These are phyloP conservation scores for Eurotiales sp. DNA, from an alignment of 2,329 filamentous ascomycete genomes.

Conservation along the genomic window DNA sequence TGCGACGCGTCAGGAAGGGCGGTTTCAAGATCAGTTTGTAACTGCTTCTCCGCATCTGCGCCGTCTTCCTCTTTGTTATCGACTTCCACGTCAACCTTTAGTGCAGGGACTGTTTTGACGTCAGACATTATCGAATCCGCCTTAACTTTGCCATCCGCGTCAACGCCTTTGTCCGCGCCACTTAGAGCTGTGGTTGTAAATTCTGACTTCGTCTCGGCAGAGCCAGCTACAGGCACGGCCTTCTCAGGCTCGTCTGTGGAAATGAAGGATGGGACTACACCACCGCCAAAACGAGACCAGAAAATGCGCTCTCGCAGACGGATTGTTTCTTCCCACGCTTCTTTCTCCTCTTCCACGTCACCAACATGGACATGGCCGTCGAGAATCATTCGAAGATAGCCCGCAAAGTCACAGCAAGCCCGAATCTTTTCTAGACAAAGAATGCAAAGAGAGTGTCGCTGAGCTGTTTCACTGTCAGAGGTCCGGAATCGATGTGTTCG, in stretches of 20 bases:
- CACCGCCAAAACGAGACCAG: conserved; percentile 88
- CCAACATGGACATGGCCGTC: conserved; percentile 88
- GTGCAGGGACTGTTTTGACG: conserved; percentile 18
- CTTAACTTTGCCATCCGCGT: too few species aligned
- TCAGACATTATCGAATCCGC: too few species aligned
- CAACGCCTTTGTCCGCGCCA: not conserved
- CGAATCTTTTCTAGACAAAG: conserved; percentile 82
- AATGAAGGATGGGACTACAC: conserved; percentile 68
- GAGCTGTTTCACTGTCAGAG: conserved; percentile 79
- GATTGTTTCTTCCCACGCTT: conserved; percentile 93
- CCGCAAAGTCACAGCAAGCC: conserved; percentile 86
- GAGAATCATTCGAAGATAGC: conserved; percentile 84
- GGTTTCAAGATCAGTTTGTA: conserved; percentile 7
- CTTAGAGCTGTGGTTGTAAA: not conserved
- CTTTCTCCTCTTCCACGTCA: conserved; percentile 76
- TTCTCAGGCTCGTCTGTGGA: conserved; percentile 23
- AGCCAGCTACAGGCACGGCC: conserved; percentile 6
- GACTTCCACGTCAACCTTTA: conserved; percentile 13
- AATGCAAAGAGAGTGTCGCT: conserved; percentile 83
- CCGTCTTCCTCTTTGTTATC: not conserved
- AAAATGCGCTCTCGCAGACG: conserved; percentile 92
- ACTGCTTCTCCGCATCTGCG: not conserved
- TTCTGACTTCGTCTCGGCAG: not conserved
- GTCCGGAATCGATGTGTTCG: conserved; percentile 86
- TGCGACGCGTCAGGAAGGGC: conserved; percentile 7